Conservation (phyloP, 2,329 filamentous ascomycete genomes). For the Thyridium curvatum region DNA sequence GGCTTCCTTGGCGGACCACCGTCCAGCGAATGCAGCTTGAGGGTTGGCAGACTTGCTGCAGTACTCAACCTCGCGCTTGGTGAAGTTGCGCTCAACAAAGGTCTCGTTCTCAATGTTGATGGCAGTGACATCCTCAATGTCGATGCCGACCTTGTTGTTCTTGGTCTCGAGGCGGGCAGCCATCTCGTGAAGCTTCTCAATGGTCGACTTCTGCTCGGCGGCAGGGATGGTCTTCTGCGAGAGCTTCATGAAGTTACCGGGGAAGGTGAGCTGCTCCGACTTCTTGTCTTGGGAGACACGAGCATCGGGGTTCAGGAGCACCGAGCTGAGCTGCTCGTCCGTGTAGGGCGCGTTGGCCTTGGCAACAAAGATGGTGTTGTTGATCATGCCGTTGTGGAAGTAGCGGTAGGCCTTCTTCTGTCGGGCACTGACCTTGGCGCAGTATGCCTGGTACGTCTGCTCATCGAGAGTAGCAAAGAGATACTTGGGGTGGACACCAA, state of each 20-base stretch:
- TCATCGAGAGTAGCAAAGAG: slow-evolving; percentile 91
- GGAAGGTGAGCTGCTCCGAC: slow-evolving; percentile 69
- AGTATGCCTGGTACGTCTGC: slow-evolving; percentile 75
- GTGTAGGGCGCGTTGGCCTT: slow-evolving; percentile 88
- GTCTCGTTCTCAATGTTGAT: slow-evolving; percentile 93
- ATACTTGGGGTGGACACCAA: slow-evolving; percentile 95
- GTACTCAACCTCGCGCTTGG: slow-evolving; percentile 74
- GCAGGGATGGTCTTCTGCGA: slow-evolving; percentile 45
- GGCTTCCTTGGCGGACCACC: slow-evolving; percentile 97
- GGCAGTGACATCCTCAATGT: slow-evolving; percentile 81
- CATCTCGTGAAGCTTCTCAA: slow-evolving; percentile 70
- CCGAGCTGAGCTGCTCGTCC: slow-evolving; percentile 75
- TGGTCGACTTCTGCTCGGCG: slow-evolving; percentile 53
- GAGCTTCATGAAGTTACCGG: slow-evolving; percentile 60
- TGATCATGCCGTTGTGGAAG: slow-evolving; percentile 97
- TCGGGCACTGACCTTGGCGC: slow-evolving; percentile 78
- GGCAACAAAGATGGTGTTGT: slow-evolving; percentile 95
- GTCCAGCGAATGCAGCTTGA: slow-evolving; percentile 86
- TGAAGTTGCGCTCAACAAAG: slow-evolving; percentile 94
- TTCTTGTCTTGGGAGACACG: slow-evolving; percentile 85
- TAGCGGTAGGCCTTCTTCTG: slow-evolving; percentile 99
- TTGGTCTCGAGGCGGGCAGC: slow-evolving; percentile 57
- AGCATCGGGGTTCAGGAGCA: slow-evolving; percentile 91
- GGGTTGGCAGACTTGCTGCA: slow-evolving; percentile 63
- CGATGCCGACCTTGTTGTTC: slow-evolving; percentile 82